Base-by-base conservation (phyloP, 2,329 filamentous ascomycete genomes). In the Pleomassaria siparia region DNA sequence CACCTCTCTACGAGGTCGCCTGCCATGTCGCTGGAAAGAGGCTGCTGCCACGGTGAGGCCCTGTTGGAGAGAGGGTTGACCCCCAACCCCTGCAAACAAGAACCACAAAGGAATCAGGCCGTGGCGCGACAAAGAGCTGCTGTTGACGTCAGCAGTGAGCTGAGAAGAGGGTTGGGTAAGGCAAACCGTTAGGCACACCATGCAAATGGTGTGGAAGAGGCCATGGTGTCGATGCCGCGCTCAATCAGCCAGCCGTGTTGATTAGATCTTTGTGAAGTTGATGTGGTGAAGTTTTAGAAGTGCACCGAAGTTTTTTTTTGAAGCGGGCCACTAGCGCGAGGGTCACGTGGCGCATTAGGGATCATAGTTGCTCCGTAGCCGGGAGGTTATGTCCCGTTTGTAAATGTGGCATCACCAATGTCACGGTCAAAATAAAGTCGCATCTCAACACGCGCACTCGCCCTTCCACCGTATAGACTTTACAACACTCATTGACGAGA, bases 91-190 rank as follows among this genome's bases (percentile, higher is more conserved):
- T 29, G 40, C 24, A 28, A 30, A 12, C 13, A 21, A 25, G 2
- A 36, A 21, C 18, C 16, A 47, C 22, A 40, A 49, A 49, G 39
- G 26, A 39, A 16, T 25, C 20, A 25, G 35, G 24, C 29, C 28
- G 15, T 44, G 40, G 30, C 28, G n/a, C 18, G 26, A 54, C 46
- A 50, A 55, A 58, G 47, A n/a, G 40, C 55, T n/a, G n/a, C n/a
- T 53, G 55, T 43, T 53, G 43, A 53, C 49, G 56, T 59, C 47
- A 59, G 54, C 53, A 41, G 33, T 46, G 46, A 47, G 51, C 48
- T 56, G 41, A 52, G 39, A 43, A 44, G 26, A 45, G 28, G 40
- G 48, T 35, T 30, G 37, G 13, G 42, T 18, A 29, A 30, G 24
- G 32, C 46, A 44, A 48, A 46, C 47, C 35, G 40, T 28, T 28